Conservation (phyloP, 441 rosid species). For the Adansonia rubrostipa region DNA sequence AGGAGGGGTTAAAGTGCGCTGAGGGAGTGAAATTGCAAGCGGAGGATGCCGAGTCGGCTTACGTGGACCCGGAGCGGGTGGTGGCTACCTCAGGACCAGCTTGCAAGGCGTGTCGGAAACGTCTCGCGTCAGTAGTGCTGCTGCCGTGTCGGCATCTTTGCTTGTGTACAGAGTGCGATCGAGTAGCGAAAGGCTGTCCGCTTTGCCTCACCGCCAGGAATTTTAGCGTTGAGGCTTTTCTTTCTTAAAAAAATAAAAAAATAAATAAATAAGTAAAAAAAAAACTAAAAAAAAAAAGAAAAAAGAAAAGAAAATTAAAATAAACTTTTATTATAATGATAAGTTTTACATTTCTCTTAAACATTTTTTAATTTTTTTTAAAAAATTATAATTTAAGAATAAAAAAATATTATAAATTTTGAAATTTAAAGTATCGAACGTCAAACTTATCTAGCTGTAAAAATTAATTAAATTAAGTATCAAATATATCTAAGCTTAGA, state of each 20-base stretch:
- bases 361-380: not conserved
- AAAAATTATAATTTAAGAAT: too few relatives aligned
- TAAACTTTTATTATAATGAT: slow-evolving; percentile 9
- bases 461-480: too few relatives aligned
- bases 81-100: slow-evolving; percentile 46
- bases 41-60: slow-evolving; percentile 90
- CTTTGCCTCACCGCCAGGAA: slow-evolving; percentile 61
- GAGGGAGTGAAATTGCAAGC: slow-evolving; percentile 54
- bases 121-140: slow-evolving; percentile 71
- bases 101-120: slow-evolving; percentile 60
- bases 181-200: slow-evolving; percentile 71
- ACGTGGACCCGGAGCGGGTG: slow-evolving; percentile 71
- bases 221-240: slow-evolving; percentile 77
- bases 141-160: slow-evolving; percentile 93
- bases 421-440: too few relatives aligned
- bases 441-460: too few relatives aligned
- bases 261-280: slow-evolving; percentile 22
- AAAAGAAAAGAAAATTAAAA: not conserved
- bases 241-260: slow-evolving; percentile 37
- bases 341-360: not conserved
- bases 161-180: slow-evolving; percentile 77
- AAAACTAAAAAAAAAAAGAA: not conserved
- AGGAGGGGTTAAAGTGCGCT: slow-evolving; percentile 41
- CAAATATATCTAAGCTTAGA: too few relatives aligned
- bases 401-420: too few relatives aligned